These are phyloP conservation scores for Glycine soja DNA, from an alignment of 306 rosid genomes.

Conservation along the genomic window DNA sequence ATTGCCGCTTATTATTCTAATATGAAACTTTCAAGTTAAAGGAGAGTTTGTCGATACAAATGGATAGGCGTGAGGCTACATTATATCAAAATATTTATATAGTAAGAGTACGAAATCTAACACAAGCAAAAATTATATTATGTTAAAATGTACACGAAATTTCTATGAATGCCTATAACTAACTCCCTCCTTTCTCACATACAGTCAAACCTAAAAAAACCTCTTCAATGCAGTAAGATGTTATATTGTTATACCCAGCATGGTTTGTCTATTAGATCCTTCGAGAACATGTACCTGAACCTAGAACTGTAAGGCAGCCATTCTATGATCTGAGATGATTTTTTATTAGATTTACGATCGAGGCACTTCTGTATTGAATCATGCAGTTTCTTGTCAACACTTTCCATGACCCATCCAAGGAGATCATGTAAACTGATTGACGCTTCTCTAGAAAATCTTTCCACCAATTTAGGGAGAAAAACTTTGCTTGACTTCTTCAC, in stretches of 20 bases:
- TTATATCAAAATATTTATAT: conserved; percentile 32
- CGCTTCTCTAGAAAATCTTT: conserved; percentile 78
- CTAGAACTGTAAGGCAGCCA: conserved; percentile 87
- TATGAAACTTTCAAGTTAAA: not conserved
- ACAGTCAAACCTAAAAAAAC: not conserved
- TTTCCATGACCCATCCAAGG: conserved; percentile 73
- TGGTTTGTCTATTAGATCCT: conserved; percentile 76
- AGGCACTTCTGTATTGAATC: conserved; percentile 79
- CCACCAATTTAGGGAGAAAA: conserved; percentile 81
- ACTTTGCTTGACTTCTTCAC: conserved; percentile 85
- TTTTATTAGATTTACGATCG: conserved; percentile 66
- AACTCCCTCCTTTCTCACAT: conserved; percentile 40
- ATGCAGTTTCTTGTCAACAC: conserved; percentile 75
- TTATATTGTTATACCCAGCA: conserved; percentile 67
- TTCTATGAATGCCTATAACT: conserved; percentile 27
- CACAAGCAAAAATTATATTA: conserved; percentile 35
- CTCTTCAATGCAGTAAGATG: conserved; percentile 33
- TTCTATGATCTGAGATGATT: conserved; percentile 77
- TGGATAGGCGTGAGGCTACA: conserved; percentile 14
- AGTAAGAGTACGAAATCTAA: conserved; percentile 1
- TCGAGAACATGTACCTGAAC: conserved; percentile 77
- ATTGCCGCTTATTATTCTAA: not conserved
- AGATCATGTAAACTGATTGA: conserved; percentile 68
- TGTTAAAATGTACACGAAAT: conserved; percentile 41
- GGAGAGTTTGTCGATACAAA: conserved; percentile 30